Evolutionary conservation across 1,284 basidiomycete species (phyloP), one percentile per base, ranked within the genome.

Genomic region (Ganoderma sp.): DNA sequence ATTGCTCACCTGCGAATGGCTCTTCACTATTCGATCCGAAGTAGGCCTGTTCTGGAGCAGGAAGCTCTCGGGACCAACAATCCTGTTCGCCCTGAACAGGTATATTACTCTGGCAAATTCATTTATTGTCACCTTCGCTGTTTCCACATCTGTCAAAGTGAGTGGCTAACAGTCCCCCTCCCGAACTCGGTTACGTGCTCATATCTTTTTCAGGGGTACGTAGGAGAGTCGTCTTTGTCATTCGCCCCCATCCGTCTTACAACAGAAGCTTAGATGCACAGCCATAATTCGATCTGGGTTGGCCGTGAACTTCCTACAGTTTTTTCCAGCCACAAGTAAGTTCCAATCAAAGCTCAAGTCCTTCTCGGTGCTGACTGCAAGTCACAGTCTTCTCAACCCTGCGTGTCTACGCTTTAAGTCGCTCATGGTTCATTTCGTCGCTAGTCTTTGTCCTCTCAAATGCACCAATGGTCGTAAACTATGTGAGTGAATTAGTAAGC

Each of bases 51-150:
- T 61, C 39, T 61, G 59, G 59, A n/a, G 37, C 25, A 17, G 37
- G 22, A 61, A 15, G 41, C 41, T 61, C 7, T 61, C 41, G 9
- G 39, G 37, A 7, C 34, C 59, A 28, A 25, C 41, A 1, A 28
- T 61, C 10, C 39, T 61, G 14, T 61, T 61, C 59, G 12, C 43
- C 10, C 12, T 25, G 9, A 61, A 61, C 41, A 61, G 59, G 41
- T 61, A 61, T 28, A 22, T 61, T 8, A 41, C 59, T 10, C 59
- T 61, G 9, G 39, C 8, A 1, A 32, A 15, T 10, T 25, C 28
- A 14, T 54, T 28, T 32, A 14, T 15, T 32, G 25, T 12, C 25
- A 3, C 28, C 25, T 54, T 54, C 25, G 52, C 28, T 5, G 15
- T 54, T 12, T 54, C 52, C 15, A 25, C 25, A 14, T 15, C 52